phyloP scores from a whole-genome alignment of 2,329 filamentous ascomycete genomes.

The Nannizziopsis barbatae region DNA sequence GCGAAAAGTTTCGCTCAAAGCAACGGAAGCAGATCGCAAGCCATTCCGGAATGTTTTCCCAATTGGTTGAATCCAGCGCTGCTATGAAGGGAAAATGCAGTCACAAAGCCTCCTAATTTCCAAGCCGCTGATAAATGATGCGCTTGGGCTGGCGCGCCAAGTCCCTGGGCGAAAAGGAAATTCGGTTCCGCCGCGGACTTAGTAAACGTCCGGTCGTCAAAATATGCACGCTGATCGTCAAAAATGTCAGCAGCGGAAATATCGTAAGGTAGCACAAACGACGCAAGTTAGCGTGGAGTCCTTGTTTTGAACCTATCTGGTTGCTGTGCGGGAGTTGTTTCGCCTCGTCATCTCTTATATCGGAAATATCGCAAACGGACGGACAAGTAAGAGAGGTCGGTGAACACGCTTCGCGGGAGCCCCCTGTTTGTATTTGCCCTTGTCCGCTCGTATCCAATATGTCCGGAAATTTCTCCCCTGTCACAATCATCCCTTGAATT shows the following conservation, averaged over 20 bases:
- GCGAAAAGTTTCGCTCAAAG: not conserved
- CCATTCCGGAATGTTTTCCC: not conserved
- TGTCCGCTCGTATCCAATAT: too few relatives aligned
- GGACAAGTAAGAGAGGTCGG: too few relatives aligned
- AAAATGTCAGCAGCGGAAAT: not conserved
- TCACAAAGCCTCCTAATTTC: not conserved
- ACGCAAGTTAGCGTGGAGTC: not conserved
- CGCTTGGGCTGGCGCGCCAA: not conserved
- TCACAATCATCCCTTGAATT: too few relatives aligned
- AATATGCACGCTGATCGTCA: not conserved
- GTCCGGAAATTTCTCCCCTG: too few relatives aligned
- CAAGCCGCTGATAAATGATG: not conserved
- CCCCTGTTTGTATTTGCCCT: too few relatives aligned
- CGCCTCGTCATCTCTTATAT: not conserved
- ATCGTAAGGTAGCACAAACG: constrained; percentile 4
- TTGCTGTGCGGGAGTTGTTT: not conserved
- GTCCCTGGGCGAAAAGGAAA: not conserved
- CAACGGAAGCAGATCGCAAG: not conserved
- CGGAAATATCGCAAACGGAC: too few relatives aligned
- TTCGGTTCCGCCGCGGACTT: not conserved
- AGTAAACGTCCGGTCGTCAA: not conserved
- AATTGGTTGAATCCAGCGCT: not conserved
- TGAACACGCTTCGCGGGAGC: too few relatives aligned
- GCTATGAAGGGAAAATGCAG: not conserved
- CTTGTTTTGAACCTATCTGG: not conserved